Conservation (phyloP, 768 basidiomycete genomes). For the Amanita polypyramis region DNA sequence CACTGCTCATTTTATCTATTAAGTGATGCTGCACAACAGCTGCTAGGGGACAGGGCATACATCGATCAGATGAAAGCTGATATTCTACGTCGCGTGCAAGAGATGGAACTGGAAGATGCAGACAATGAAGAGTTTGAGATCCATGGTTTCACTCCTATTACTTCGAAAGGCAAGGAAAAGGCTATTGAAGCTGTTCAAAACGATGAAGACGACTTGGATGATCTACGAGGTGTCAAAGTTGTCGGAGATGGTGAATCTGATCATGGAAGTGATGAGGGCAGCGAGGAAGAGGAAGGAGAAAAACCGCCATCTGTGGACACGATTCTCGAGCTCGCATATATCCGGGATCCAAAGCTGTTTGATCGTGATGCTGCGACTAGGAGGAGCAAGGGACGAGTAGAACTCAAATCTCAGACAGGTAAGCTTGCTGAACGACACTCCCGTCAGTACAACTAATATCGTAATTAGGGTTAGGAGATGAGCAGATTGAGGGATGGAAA, state of each 20-base stretch:
- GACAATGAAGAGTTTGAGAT: conserved; percentile 27
- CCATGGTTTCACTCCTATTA: not conserved
- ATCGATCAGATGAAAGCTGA: conserved; percentile 75
- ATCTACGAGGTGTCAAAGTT: conserved; percentile 30
- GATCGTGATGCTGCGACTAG: conserved; percentile 67
- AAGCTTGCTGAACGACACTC: conserved; percentile 8
- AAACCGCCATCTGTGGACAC: conserved; percentile 36
- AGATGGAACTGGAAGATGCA: conserved; percentile 52
- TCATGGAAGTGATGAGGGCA: conserved; percentile 27
- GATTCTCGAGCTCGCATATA: conserved; percentile 67
- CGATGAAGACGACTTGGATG: conserved; percentile 45
- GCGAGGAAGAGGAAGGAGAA: conserved; percentile 18
- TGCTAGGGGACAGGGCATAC: conserved; percentile 43
- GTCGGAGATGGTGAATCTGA: conserved; percentile 50
- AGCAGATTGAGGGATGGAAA: conserved; percentile 88
- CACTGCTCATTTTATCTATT: not conserved
- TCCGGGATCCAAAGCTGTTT: conserved; percentile 66
- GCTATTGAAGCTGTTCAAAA: conserved; percentile 20
- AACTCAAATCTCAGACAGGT: conserved; percentile 65
- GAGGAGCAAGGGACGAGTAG: conserved; percentile 52
- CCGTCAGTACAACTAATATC: not conserved
- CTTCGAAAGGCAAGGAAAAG: conserved; percentile 16
- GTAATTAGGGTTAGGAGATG: conserved; percentile 56
- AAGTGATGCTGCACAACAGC: conserved; percentile 31
- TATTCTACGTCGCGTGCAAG: conserved; percentile 69